Evolutionary conservation across 768 basidiomycete species (phyloP), one percentile per base, ranked within the genome.

Genomic region (Boletus fagicola): DNA sequence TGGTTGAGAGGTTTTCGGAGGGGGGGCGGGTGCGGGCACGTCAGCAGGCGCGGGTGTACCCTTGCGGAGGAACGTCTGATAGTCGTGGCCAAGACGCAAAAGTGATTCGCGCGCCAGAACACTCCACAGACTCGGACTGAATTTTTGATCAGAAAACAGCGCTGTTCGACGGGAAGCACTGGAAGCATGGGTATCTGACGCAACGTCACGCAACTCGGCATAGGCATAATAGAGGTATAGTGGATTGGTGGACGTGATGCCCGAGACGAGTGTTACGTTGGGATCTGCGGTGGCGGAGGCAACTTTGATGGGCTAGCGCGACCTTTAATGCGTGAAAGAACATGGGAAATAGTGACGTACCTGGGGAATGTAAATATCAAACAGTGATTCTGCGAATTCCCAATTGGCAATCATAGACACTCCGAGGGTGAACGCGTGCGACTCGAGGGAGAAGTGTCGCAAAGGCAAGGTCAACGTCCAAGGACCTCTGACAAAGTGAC

Each of bases 71-170:
- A 92, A 74, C 0, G 77, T 73, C 62, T 87, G 87, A 59, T 91
- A 91, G 68, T 93, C 88, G 1, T 74, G 66, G 10, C 88, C 90
- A 1, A 92, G 76, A 8, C 80, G 66, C 11, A 88, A 65, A 2
- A 93, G 76, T 9, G 80, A 76, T 53, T 85, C 83, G 5, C 88
- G 79, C 9, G 76, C 75, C 33, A 91, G 72, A 2, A 77, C 76
- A 20, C 74, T 75, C 90, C 91, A 92, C 10, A 89, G 70, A 51
- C 74, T 83, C 0, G 84, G 85, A 9, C 74, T 77, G 51, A 82
- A 81, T 62, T 86, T 87, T 64, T 87, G 85, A 62, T 91, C 88
- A 0, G 78, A 78, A 63, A 90, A 91, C 1, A 91, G 65, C 0
- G 81, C 77, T 0, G 78, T 77, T 12, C 87, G 78, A 35, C 77